Conservation (phyloP, 176 grass and related monocot genomes). For the Aegilops bicornis region DNA sequence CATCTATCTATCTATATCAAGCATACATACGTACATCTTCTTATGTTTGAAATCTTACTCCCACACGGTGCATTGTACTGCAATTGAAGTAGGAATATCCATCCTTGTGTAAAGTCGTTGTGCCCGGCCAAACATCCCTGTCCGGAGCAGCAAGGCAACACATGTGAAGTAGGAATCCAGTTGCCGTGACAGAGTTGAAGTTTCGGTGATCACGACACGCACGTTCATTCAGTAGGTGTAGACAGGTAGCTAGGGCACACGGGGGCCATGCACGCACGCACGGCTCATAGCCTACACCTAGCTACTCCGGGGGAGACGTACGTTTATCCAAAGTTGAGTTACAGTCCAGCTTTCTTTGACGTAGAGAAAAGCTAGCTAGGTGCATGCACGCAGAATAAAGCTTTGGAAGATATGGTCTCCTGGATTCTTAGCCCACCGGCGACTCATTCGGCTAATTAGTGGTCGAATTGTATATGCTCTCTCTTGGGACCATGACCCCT, state of each 20-base stretch:
- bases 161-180: slow-evolving; percentile 20
- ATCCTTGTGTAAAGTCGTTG: not conserved
- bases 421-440: slow-evolving; percentile 35
- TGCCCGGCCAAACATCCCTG: not conserved
- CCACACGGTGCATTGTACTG: not conserved
- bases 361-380: not conserved
- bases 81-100: not conserved
- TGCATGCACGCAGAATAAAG: not conserved
- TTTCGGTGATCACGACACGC: slow-evolving; percentile 14
- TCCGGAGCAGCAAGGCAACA: not conserved
- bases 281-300: too few species aligned
- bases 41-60: too few species aligned
- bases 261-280: too few species aligned
- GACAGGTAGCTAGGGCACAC: not conserved
- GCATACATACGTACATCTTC: too few species aligned
- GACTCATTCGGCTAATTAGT: not conserved
- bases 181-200: slow-evolving; percentile 37
- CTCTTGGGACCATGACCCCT: slow-evolving; percentile 11
- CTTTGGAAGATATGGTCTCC: not conserved
- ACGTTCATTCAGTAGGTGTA: not conserved
- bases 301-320: too few species aligned
- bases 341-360: too few species aligned
- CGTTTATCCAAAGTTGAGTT: too few species aligned
- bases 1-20: too few species aligned
- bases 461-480: not conserved